Percentiles rank a stretch among this genome's conserved stretches.
phyloP scores from a whole-genome alignment of 1,139 yeast species.

The Entelexis sorbosivorans region DNA sequence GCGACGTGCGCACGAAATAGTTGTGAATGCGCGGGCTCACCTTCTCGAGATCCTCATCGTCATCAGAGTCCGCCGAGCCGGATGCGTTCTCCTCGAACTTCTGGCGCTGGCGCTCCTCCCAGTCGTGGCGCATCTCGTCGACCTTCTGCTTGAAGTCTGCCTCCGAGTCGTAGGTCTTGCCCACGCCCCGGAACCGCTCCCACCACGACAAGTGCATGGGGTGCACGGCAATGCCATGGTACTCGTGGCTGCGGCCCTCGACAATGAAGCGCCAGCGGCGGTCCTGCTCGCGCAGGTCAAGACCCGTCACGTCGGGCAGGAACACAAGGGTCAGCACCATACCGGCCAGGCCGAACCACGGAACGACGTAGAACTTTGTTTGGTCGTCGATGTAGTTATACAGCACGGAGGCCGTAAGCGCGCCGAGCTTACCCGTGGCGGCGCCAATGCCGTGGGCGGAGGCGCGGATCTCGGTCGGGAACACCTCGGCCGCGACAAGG shows the following conservation, averaged over 20 bases:
- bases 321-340: constrained; percentile 30
- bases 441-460: constrained; percentile 98
- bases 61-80: constrained; percentile 18
- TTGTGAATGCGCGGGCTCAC: constrained; percentile 28
- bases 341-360: constrained; percentile 34
- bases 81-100: constrained; percentile 24
- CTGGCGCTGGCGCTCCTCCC: constrained; percentile 30
- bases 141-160: constrained; percentile 33
- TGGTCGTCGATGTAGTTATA: constrained; percentile 31
- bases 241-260: constrained; percentile 31
- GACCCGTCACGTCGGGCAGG: constrained; percentile 33
- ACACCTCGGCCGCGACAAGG: constrained; percentile 90
- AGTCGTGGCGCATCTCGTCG: constrained; percentile 31
- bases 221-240: constrained; percentile 34
- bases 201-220: constrained; percentile 31
- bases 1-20: constrained; percentile 31
- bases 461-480: constrained; percentile 96
- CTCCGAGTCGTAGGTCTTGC: constrained; percentile 32
- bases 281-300: constrained; percentile 33
- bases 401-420: constrained; percentile 80
- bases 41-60: constrained; percentile 23
- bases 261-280: constrained; percentile 31
- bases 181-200: constrained; percentile 31
- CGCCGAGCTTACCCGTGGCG: constrained; percentile 92
- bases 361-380: constrained; percentile 32